Base-by-base conservation (phyloP, 2,329 filamentous ascomycete species). In the Aulographum hederae region DNA sequence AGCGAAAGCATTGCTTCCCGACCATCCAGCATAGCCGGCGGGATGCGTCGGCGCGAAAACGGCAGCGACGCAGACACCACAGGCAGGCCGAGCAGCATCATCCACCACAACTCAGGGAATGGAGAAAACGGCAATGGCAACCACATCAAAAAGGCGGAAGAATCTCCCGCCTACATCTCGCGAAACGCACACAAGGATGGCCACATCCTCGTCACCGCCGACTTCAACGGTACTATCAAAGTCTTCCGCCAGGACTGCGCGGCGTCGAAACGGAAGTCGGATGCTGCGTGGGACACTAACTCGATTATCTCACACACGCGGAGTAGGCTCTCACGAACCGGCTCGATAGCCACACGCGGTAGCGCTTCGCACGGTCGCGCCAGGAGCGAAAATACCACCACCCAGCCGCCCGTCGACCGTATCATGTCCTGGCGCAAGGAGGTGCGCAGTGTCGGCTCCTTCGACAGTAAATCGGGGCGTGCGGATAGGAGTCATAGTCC, bases 201-300 rank as follows among this genome's bases (percentile, higher is more conserved):
- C 17, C 81, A 93, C 44, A 94, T 98, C 38, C 75, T 98, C 34
- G 70, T 95, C 31, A 92, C 86, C 0, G 80, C 85, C 2, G 86
- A 94, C 49, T 81, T 82, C 43, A 73, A 72, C 1, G 89, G 89
- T 21, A 69, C 73, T 17, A 89, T 98, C 56, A 94, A 94, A 49
- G 78, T 95, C 1, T 94, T 94, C 48, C 71, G 89, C 14, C 86
- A 95, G 52, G 89, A 98, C 48, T 94, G 86, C 47, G 89, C 86
- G 0, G 81, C 69, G 43, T 54, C 64, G 30, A 93, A 92, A 53
- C 73, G 86, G 14, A 30, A 46, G 13, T 43, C 45, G 13, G 33
- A 4, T 67, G 70, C 34, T 67, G 45, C 11, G 29, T 8, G 14
- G 11, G 18, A 21, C 29, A 17, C 18, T 6, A 8, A 8, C 29